Conservation (phyloP, 345 rosid species). For the Sisymbrium irio region DNA sequence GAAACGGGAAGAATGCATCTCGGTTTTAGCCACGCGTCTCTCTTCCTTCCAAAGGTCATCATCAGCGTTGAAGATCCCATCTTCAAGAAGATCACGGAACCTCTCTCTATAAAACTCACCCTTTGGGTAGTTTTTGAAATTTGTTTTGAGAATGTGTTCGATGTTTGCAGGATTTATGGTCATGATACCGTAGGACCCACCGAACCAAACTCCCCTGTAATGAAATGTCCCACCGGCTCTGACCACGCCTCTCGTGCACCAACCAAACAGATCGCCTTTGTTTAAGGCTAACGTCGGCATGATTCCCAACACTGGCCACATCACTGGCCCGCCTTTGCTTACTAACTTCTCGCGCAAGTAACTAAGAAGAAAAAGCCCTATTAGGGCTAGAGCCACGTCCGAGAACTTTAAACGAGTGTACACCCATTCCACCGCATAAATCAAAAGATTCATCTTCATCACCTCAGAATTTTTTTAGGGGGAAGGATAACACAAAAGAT, state of each 20-base stretch:
- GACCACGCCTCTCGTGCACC: slow-evolving; percentile 45
- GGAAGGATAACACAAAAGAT: background rate
- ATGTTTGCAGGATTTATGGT: slow-evolving; percentile 57
- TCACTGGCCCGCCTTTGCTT: slow-evolving; percentile 58
- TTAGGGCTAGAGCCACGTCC: slow-evolving; percentile 46
- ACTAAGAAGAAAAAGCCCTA: slow-evolving; percentile 50
- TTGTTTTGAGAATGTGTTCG: slow-evolving; percentile 62
- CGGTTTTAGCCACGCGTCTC: slow-evolving; percentile 44
- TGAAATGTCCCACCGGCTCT: slow-evolving; percentile 57
- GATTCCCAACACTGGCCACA: slow-evolving; percentile 75
- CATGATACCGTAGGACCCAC: slow-evolving; percentile 47
- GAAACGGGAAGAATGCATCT: slow-evolving; percentile 66
- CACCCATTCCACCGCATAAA: slow-evolving; percentile 30
- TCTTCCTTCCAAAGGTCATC: slow-evolving; percentile 62
- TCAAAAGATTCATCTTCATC: slow-evolving; percentile 9
- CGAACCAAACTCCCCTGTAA: slow-evolving; percentile 61
- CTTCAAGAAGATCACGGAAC: slow-evolving; percentile 70
- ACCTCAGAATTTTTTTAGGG: background rate
- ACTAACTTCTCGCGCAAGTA: slow-evolving; percentile 48
- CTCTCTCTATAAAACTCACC: slow-evolving; percentile 57
- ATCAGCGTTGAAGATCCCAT: slow-evolving; percentile 71
- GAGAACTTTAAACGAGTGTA: slow-evolving; percentile 28
- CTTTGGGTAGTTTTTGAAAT: slow-evolving; percentile 68
- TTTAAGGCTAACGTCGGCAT: slow-evolving; percentile 35
- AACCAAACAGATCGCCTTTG: slow-evolving; percentile 36